These are phyloP conservation scores for Mucor velutinosus DNA, from an alignment of 371 early-diverging fungal species.

Conservation along the genomic window DNA sequence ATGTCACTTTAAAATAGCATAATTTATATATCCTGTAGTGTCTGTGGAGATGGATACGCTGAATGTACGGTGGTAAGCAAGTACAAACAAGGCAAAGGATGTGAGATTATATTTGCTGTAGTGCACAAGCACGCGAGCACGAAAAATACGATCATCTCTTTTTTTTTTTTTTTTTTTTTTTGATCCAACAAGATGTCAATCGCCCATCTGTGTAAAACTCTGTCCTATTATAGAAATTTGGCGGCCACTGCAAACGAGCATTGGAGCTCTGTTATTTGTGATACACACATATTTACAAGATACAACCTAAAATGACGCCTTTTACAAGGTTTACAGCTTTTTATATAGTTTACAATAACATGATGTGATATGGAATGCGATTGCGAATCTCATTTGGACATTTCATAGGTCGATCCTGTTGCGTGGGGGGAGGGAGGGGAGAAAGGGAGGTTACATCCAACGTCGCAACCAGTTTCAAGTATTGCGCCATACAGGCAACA, in stretches of 20 bases:
- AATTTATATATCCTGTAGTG: too few species aligned
- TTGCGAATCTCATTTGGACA: background rate
- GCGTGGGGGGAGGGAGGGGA: background rate
- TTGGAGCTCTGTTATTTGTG: background rate
- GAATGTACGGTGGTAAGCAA: too few species aligned
- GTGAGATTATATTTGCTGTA: too few species aligned
- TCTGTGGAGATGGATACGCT: too few species aligned
- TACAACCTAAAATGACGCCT: conserved; percentile 1
- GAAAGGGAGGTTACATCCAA: conserved; percentile 4
- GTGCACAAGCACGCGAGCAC: background rate
- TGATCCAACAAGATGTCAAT: background rate
- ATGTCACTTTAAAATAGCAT: too few species aligned
- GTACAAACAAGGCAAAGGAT: too few species aligned
- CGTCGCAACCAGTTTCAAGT: background rate
- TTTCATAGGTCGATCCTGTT: background rate
- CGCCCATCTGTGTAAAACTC: background rate
- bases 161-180: background rate
- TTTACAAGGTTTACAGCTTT: background rate
- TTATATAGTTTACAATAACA: background rate
- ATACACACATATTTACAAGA: background rate
- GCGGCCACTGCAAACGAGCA: background rate
- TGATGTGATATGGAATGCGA: conserved; percentile 7
- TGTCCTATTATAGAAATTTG: background rate
- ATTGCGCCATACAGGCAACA: conserved; percentile 6
- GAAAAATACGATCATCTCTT: background rate